These are phyloP conservation scores for Neoboletus brunneissimus DNA, from an alignment of 768 basidiomycete genomes.

Conservation along the genomic window DNA sequence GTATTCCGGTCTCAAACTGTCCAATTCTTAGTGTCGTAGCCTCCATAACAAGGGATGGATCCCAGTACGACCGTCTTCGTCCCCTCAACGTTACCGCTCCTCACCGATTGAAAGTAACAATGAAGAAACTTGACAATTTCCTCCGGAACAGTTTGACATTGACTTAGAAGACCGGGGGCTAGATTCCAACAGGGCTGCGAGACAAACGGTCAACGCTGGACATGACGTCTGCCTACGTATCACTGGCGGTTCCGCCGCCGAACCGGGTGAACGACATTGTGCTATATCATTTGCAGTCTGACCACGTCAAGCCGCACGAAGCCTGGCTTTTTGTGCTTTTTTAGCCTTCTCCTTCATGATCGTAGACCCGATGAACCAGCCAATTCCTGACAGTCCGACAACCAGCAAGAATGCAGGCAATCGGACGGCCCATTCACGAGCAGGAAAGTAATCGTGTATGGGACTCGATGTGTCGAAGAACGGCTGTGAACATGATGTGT, in stretches of 20 bases:
- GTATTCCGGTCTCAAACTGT: not conserved
- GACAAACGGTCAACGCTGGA: not conserved
- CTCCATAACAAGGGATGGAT: not conserved
- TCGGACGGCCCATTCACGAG: constrained; percentile 90
- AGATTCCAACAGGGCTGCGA: too few species aligned
- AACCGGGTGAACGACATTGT: not conserved
- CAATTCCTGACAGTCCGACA: constrained; percentile 76
- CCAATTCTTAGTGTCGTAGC: not conserved
- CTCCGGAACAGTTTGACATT: not conserved
- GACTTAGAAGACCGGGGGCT: not conserved
- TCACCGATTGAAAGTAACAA: not conserved
- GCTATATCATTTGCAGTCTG: not conserved
- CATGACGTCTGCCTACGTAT: not conserved
- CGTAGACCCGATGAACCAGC: constrained; percentile 75
- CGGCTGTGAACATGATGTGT: constrained; percentile 47
- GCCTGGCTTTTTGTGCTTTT: constrained; percentile 58
- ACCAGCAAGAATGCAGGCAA: constrained; percentile 83
- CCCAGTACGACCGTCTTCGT: not conserved
- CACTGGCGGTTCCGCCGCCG: not conserved
- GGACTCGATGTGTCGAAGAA: constrained; percentile 76
- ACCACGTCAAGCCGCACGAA: constrained; percentile 52
- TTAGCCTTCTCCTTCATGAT: constrained; percentile 71
- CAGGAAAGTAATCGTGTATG: constrained; percentile 76
- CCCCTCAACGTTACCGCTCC: not conserved
- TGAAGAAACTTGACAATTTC: not conserved